A percentile compares a stretch with the other conserved stretches of the same genome.
phyloP scores from a whole-genome alignment of 2,329 filamentous ascomycete genomes.

The Pseudogymnoascus pannorum region DNA sequence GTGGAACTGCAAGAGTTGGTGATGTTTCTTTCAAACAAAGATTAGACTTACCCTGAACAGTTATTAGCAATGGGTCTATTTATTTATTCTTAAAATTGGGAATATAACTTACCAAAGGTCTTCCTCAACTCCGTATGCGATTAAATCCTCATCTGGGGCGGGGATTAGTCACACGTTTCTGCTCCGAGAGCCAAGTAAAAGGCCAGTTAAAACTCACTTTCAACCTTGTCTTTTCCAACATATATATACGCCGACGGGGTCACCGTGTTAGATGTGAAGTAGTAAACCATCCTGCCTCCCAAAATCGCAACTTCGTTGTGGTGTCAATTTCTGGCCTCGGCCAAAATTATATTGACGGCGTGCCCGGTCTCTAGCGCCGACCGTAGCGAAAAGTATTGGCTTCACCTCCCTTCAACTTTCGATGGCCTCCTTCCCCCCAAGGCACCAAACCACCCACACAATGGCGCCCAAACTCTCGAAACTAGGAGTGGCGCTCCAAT shows the following conservation, averaged over 20 bases:
- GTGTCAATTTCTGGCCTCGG: constrained; percentile 6
- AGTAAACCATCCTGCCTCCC: constrained; percentile 70
- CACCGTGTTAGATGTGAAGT: constrained; percentile 83
- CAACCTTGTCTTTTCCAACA: constrained; percentile 97
- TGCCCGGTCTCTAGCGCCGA: constrained; percentile 13
- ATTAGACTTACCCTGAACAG: constrained; percentile 13
- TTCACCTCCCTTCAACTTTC: constrained; percentile 8
- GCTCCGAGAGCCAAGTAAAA: background rate
- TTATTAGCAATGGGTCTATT: background rate
- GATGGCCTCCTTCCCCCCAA: background rate
- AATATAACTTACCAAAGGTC: constrained; percentile 70
- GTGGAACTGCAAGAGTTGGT: constrained; percentile 62
- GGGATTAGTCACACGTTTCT: constrained; percentile 11
- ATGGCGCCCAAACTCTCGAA: constrained; percentile 31
- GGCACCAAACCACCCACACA: constrained; percentile 18
- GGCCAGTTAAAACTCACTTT: constrained; percentile 54
- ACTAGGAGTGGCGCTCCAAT: constrained; percentile 24
- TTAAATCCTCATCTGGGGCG: constrained; percentile 80
- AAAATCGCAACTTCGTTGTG: background rate
- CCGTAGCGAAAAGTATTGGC: constrained; percentile 19
- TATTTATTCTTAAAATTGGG: constrained; percentile 10
- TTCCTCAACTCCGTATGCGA: constrained; percentile 88
- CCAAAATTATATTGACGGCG: constrained; percentile 26
- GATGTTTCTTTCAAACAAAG: background rate
- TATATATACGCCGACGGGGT: constrained; percentile 82